Percentiles rank a stretch among this genome's conserved stretches.
These are phyloP conservation scores for Beauveria bassiana DNA, from an alignment of 2,329 filamentous ascomycete species.

Conservation along the genomic window DNA sequence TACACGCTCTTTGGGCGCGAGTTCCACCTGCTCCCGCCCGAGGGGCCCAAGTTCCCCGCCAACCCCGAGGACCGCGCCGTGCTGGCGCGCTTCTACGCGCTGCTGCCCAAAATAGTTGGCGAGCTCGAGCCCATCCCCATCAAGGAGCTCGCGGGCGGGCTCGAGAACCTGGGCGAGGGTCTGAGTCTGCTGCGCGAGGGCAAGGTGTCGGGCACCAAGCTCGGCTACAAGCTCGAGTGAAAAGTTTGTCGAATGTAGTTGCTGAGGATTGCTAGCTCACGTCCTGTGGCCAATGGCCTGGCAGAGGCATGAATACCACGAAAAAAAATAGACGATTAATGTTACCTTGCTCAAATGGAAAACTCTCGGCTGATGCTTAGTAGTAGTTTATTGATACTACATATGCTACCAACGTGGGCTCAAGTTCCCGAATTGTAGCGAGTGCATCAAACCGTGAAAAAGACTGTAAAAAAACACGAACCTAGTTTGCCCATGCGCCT, in stretches of 20 bases:
- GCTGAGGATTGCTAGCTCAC: neutral
- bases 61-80: slow-evolving; percentile 17
- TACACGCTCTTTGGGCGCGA: slow-evolving; percentile 19
- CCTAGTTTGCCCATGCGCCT: slow-evolving; percentile 6
- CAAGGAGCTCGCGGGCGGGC: slow-evolving; percentile 12
- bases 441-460: neutral
- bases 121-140: slow-evolving; percentile 17
- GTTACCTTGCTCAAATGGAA: neutral
- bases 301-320: no score
- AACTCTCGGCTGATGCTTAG: neutral
- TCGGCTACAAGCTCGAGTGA: slow-evolving; percentile 12
- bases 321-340: no score
- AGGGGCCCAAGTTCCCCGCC: slow-evolving; percentile 23
- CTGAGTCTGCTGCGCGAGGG: slow-evolving; percentile 16
- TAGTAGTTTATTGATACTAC: neutral
- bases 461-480: slow-evolving; percentile 2
- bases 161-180: slow-evolving; percentile 15
- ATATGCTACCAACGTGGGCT: neutral
- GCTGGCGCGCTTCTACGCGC: slow-evolving; percentile 17
- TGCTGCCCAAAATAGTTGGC: slow-evolving; percentile 13
- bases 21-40: slow-evolving; percentile 20
- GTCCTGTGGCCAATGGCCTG: no score
- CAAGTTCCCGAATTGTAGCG: neutral
- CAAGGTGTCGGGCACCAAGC: slow-evolving; percentile 18
- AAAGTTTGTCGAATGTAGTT: neutral